Evolutionary conservation across 176 grass and related monocot genomes (phyloP).

Genomic region (Lolium perenne): DNA sequence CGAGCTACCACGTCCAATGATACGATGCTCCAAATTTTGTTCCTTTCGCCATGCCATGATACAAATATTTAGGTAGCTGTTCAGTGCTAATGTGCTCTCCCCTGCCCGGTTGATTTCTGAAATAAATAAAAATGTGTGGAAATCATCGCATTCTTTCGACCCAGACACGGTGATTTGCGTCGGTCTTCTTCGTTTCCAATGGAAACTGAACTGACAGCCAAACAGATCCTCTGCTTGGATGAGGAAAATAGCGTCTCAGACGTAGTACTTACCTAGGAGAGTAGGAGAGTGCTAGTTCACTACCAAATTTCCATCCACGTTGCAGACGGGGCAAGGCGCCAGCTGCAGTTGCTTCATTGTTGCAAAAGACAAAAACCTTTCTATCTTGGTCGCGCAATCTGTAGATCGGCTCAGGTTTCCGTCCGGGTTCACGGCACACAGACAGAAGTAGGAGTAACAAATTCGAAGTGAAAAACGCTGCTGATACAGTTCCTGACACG

Average conservation of each 20-base stretch:
- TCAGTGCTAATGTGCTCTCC: no score
- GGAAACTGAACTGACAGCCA: no score
- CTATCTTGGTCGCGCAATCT: not conserved
- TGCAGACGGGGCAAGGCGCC: not conserved
- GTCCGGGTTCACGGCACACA: not conserved
- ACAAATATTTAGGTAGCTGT: conserved; percentile 15
- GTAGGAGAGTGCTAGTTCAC: no score
- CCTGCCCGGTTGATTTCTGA: not conserved
- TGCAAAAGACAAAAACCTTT: not conserved
- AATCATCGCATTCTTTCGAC: not conserved
- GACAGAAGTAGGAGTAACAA: not conserved
- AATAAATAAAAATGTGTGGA: conserved; percentile 30
- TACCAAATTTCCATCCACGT: not conserved
- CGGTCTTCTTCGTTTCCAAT: not conserved
- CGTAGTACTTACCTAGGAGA: not conserved
- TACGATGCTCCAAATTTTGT: conserved; percentile 25
- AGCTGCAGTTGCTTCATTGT: not conserved
- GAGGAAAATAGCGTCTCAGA: not conserved
- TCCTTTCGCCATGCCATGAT: not conserved
- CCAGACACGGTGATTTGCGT: not conserved
- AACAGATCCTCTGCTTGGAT: not conserved
- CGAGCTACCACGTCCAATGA: not conserved
- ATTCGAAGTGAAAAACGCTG: not conserved
- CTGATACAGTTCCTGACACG: not conserved
- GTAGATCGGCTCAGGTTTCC: not conserved